Base-by-base conservation (phyloP, 1,284 basidiomycete species). In the Ustilago nuda region DNA sequence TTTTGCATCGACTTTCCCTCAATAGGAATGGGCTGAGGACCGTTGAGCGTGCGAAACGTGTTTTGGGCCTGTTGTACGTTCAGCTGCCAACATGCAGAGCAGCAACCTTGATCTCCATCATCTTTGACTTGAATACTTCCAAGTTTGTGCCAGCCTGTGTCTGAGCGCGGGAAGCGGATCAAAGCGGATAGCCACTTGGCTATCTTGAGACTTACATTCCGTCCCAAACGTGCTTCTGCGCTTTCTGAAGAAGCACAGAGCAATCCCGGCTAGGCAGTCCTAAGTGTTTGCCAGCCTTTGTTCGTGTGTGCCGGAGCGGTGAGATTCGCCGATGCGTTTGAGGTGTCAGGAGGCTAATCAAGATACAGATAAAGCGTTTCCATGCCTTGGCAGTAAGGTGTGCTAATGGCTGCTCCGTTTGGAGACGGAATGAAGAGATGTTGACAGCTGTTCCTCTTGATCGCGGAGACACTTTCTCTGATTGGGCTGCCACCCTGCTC, bases 1-100 rank as follows among this genome's bases (percentile, higher is more conserved):
- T 19, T 19, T 15, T 27, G 23, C 23, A 27, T 27, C 23, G 3
- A 27, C 23, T 27, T 41, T 41, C 17, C 4, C 12, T 7, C 39
- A 17, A 55, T 69, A 84, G 78, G 82, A 84, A 80, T 84, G 82
- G 82, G 82, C 82, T 58, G 82, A 84, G 66, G 82, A 84, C 66
- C 82, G 82, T 55, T 84, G 45, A 79, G 46, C 57, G 15, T 39
- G 19, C 9, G 45, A 39, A 17, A 17, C 27, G 19, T 36, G 36
- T 15, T 37, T 46, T 35, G 37, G 23, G 17, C 36, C n/a, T 11
- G 8, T 23, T 61, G 36, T 61, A 41, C 58, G 57, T 52, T 56
- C 51, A 43, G 27, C 23, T 23, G 51, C 17, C 27, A 37, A 27
- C 17, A 11, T 30, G 52, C 33, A 52, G 50, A 59, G 60, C 27